phyloP scores from a whole-genome alignment of 371 early-diverging fungal genomes.

The Haplosporangium sp. region DNA sequence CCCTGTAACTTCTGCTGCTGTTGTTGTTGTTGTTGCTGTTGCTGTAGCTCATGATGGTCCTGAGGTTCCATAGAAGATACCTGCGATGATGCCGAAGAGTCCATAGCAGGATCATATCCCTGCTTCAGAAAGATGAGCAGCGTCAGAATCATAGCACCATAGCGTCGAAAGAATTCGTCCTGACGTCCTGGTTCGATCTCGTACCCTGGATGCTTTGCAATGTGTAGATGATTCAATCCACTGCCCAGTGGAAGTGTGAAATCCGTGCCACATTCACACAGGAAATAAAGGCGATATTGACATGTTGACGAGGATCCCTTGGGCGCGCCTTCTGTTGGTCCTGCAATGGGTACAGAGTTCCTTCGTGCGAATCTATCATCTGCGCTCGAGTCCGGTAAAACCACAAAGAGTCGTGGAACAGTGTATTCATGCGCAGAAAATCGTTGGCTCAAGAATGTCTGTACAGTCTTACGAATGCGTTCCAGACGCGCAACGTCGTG shows the following conservation, averaged over 20 bases:
- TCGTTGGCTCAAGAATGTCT: slow-evolving; percentile 24
- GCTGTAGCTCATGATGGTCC: background rate
- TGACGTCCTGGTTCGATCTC: slow-evolving; percentile 23
- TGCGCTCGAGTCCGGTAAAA: slow-evolving; percentile 18
- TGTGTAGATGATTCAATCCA: slow-evolving; percentile 50
- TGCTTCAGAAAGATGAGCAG: slow-evolving; percentile 42
- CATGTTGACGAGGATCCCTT: background rate
- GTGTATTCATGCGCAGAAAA: slow-evolving; percentile 40
- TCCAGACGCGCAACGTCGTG: slow-evolving; percentile 16
- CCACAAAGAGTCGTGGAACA: slow-evolving; percentile 42
- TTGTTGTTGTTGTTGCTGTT: slow-evolving; percentile 16
- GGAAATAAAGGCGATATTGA: slow-evolving; percentile 37
- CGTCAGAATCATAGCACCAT: slow-evolving; percentile 31
- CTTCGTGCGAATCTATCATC: background rate
- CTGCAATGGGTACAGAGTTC: background rate
- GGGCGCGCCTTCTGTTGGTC: background rate
- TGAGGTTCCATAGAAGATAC: background rate
- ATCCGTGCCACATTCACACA: slow-evolving; percentile 42
- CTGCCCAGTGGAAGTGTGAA: slow-evolving; percentile 50
- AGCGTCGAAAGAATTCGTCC: slow-evolving; percentile 34
- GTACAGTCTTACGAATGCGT: slow-evolving; percentile 25
- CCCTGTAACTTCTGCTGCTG: background rate
- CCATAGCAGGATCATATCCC: slow-evolving; percentile 21
- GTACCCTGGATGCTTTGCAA: slow-evolving; percentile 45
- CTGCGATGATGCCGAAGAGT: slow-evolving; percentile 2